These are phyloP conservation scores for Sclerotiophoma versabilis DNA, from an alignment of 2,329 filamentous ascomycete species.

Conservation along the genomic window DNA sequence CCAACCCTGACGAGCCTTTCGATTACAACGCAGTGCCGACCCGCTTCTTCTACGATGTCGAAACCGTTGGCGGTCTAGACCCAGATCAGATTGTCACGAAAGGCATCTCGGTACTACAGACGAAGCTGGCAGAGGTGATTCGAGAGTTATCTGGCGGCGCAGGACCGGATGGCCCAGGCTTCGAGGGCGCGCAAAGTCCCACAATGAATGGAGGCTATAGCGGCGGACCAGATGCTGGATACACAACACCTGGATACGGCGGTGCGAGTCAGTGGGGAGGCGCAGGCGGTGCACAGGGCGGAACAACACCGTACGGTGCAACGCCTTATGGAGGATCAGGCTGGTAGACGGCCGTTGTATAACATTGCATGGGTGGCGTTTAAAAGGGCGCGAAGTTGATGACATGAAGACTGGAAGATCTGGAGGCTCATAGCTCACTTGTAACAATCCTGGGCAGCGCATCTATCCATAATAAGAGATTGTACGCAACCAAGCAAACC, in stretches of 20 bases:
- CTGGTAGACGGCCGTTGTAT: slow-evolving; percentile 19
- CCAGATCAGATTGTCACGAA: slow-evolving; percentile 89
- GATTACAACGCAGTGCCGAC: slow-evolving; percentile 86
- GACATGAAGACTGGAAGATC: background rate
- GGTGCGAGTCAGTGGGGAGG: slow-evolving; percentile 70
- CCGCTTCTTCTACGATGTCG: slow-evolving; percentile 92
- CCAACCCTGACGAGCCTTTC: slow-evolving; percentile 83
- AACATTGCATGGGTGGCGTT: slow-evolving; percentile 43
- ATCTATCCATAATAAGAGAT: background rate
- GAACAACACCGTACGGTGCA: slow-evolving; percentile 64
- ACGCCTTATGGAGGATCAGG: slow-evolving; percentile 63
- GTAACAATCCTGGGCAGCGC: background rate
- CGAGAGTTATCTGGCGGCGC: slow-evolving; percentile 66
- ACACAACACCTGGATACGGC: slow-evolving; percentile 68
- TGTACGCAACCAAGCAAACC: too few species aligned
- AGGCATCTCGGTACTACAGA: slow-evolving; percentile 86
- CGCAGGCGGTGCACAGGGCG: slow-evolving; percentile 40
- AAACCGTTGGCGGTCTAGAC: slow-evolving; percentile 85
- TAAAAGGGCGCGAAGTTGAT: slow-evolving; percentile 1
- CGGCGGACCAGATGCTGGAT: slow-evolving; percentile 68
- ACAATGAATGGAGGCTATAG: slow-evolving; percentile 59
- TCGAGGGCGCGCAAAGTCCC: slow-evolving; percentile 71
- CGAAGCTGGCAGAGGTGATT: slow-evolving; percentile 85
- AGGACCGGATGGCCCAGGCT: slow-evolving; percentile 58
- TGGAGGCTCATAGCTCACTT: background rate